phyloP scores from a whole-genome alignment of 2,329 filamentous ascomycete genomes.

The Aspergillus thermomutatus region DNA sequence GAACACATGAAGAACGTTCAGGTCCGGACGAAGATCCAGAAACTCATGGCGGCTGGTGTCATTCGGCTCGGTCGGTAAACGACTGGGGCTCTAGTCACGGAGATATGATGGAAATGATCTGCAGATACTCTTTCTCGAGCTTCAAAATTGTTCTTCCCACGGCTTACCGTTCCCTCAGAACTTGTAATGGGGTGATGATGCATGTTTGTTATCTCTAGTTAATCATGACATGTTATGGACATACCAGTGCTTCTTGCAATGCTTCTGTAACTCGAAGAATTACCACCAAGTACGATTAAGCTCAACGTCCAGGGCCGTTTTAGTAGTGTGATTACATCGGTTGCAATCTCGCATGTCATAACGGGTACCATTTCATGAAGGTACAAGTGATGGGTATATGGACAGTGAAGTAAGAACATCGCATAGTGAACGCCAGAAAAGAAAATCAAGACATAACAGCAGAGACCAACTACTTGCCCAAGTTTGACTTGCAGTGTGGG shows the following conservation, averaged over 20 bases:
- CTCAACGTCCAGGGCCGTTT: not conserved
- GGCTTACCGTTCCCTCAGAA: not conserved
- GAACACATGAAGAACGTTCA: conserved; percentile 95
- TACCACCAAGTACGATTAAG: too few relatives aligned
- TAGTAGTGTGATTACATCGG: not conserved
- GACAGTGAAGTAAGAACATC: conserved; percentile 8
- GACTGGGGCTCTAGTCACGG: not conserved
- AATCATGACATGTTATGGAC: not conserved
- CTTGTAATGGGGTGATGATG: not conserved
- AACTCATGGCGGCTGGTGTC: conserved; percentile 87
- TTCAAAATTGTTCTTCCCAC: not conserved
- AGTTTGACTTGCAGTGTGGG: conserved; percentile 47
- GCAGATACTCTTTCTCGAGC: not conserved
- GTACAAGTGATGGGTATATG: conserved; percentile 19
- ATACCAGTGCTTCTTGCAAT: not conserved
- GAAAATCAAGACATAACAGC: not conserved
- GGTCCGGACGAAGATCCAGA: conserved; percentile 86
- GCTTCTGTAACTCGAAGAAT: not conserved
- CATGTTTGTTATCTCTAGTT: not conserved
- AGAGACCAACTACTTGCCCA: conserved; percentile 29
- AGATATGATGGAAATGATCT: not conserved
- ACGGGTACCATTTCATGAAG: not conserved
- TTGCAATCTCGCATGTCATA: not conserved
- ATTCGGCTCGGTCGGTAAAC: conserved; percentile 68
- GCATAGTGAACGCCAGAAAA: conserved; percentile 1